Evolutionary conservation across 2,329 filamentous ascomycete genomes (phyloP), one percentile per base, ranked within the genome.

Genomic region (Cladophialophora carrionii): DNA sequence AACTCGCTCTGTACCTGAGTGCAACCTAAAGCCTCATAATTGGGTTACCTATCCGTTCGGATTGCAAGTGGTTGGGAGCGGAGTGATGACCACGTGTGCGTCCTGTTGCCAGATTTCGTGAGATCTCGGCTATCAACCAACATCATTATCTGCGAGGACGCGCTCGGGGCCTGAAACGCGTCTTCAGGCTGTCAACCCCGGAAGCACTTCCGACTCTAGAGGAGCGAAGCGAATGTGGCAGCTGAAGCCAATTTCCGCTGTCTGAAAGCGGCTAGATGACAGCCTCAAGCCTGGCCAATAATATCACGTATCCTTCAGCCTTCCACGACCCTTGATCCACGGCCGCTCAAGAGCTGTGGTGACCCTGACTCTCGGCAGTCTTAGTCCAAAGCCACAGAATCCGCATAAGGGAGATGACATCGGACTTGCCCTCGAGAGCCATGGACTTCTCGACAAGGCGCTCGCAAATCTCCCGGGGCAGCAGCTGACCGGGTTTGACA

Each of bases 231-330:
- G 26, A 55, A 49, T 7, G 59, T 29, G 34, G 59, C 24, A 32
- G 59, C 54, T 48, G 34, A 54, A 17, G n/a, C 59, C 53, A 62
- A 62, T 62, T 62, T 62, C 60, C 60, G n/a, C 41, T 10, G 43
- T 20, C 43, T 41, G 26, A 55, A 61, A 61, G 54, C 1, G 59
- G 59, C 24, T 46, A 55, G 31, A 32, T n/a, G 59, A 48, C 59
- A 34, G 34, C 59, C n/a, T 32, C 17, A 12, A 22, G 29, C 14
- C 34, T 56, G 41, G 53, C 60, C 60, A 62, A 62, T 62, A 31
- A 48, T 7, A 32, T 41, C 9, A 52, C 52, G n/a, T 56, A 1
- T 3, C 17, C 6, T 41, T 57, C 52, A 62, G 60, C 60, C 60
- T 62, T 54, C 29, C 46, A 24, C 37, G 26, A 52, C 4, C 6